phyloP scores from a whole-genome alignment of 2,329 filamentous ascomycete species.

The Alternaria sp. region DNA sequence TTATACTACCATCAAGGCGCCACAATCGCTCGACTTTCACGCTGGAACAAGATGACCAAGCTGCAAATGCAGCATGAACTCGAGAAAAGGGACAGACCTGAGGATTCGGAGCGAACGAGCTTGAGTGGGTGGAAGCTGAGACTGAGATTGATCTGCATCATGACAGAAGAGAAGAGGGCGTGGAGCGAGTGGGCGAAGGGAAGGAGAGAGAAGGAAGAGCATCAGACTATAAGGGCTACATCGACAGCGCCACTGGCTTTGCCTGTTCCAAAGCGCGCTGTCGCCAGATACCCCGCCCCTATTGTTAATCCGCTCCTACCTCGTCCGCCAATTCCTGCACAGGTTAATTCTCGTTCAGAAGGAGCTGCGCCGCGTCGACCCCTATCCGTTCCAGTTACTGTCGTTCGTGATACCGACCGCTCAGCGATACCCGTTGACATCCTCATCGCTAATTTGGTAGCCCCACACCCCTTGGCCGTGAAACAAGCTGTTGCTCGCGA shows the following conservation, averaged over 20 bases:
- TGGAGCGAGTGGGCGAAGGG: not conserved
- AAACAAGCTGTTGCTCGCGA: not conserved
- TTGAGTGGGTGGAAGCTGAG: not conserved
- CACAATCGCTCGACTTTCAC: not conserved
- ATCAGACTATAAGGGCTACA: not conserved
- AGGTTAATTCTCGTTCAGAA: not conserved
- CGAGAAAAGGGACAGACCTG: not conserved
- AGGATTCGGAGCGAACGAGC: not conserved
- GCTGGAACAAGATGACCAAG: conserved; percentile 3
- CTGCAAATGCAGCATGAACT: conserved; percentile 9
- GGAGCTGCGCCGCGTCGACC: not conserved
- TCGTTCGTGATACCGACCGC: not conserved
- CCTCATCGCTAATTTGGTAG: not conserved
- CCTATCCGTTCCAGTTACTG: not conserved
- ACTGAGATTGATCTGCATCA: not conserved
- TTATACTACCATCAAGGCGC: conserved; percentile 4
- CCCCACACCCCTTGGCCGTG: not conserved
- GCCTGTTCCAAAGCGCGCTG: not conserved
- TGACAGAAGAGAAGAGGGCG: not conserved
- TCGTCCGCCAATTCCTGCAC: not conserved
- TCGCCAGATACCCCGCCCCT: not conserved
- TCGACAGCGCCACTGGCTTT: not conserved
- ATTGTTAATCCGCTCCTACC: not conserved
- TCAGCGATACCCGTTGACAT: not conserved
- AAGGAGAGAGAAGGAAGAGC: not conserved